A percentile compares a stretch with the other conserved stretches of the same genome.
Evolutionary conservation across 495 filamentous ascomycete genomes (phyloP).

Genomic region (Penicillium alfredii): DNA sequence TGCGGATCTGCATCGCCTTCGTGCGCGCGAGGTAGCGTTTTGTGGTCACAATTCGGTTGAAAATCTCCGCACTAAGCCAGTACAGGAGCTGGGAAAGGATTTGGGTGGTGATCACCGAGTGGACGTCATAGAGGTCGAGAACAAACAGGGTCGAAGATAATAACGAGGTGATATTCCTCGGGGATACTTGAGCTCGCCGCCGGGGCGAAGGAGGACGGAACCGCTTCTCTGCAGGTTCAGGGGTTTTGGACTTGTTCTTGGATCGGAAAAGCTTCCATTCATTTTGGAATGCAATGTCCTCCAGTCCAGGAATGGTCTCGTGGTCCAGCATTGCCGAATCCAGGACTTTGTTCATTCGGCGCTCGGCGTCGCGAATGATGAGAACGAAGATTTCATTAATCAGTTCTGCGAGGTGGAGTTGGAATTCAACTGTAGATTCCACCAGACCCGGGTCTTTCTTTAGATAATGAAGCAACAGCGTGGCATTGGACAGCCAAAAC

Average conservation of each 20-base stretch:
- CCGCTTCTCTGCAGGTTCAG: constrained; percentile 81
- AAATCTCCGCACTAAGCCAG: constrained; percentile 94
- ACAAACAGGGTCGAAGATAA: constrained; percentile 96
- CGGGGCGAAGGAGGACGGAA: constrained; percentile 94
- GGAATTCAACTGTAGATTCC: constrained; percentile 79
- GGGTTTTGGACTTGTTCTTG: constrained; percentile 77
- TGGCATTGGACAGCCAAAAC: constrained; percentile 98
- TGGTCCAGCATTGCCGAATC: constrained; percentile 93
- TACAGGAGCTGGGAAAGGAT: constrained; percentile 90
- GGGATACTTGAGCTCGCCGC: constrained; percentile 81
- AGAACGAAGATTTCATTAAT: constrained; percentile 98
- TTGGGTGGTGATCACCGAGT: constrained; percentile 92
- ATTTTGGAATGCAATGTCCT: constrained; percentile 92
- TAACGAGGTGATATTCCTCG: constrained; percentile 93
- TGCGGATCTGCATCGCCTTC: constrained; percentile 99
- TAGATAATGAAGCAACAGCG: constrained; percentile 87
- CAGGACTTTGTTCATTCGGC: constrained; percentile 91
- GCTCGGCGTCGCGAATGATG: constrained; percentile 97
- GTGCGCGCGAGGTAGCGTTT: constrained; percentile 91
- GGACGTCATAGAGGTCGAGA: constrained; percentile 95
- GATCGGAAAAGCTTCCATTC: constrained; percentile 96
- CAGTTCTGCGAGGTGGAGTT: constrained; percentile 86
- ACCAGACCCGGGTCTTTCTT: constrained; percentile 87
- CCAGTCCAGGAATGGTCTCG: constrained; percentile 95
- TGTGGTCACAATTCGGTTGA: constrained; percentile 96